These are phyloP conservation scores for Pestalotiopsis sp. DNA, from an alignment of 2,329 filamentous ascomycete species.

Conservation along the genomic window DNA sequence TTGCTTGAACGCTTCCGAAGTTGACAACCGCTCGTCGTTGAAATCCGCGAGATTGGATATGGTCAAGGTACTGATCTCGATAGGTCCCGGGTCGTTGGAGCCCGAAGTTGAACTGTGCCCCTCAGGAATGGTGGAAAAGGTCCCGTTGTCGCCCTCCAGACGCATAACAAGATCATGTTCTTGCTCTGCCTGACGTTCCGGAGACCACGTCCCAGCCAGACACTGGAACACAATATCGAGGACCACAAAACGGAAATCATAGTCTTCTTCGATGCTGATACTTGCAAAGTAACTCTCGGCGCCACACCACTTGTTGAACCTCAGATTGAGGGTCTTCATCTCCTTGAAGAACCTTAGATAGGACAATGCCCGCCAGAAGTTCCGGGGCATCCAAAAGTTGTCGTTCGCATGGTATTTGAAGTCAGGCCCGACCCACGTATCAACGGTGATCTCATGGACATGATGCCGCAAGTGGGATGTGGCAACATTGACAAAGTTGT, in stretches of 20 bases:
- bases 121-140: not conserved
- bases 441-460: constrained; percentile 15
- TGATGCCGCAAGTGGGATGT: constrained; percentile 3
- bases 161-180: not conserved
- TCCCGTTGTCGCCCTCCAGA: not conserved
- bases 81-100: not conserved
- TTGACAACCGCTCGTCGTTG: constrained; percentile 12
- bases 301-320: constrained; percentile 5
- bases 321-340: constrained; percentile 9
- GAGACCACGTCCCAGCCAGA: constrained; percentile 11
- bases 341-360: constrained; percentile 8
- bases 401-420: not conserved
- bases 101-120: not conserved
- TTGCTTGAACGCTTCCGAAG: constrained; percentile 7
- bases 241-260: not conserved
- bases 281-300: not conserved
- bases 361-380: constrained; percentile 8
- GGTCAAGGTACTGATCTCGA: constrained; percentile 14
- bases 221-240: constrained; percentile 13
- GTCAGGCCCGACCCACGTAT: constrained; percentile 11
- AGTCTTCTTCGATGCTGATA: not conserved
- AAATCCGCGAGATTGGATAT: constrained; percentile 13
- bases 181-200: not conserved
- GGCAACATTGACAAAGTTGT: constrained; percentile 12
- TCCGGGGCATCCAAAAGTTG: not conserved